These are phyloP conservation scores for Cytospora mali DNA, from an alignment of 2,329 filamentous ascomycete genomes.

Conservation along the genomic window DNA sequence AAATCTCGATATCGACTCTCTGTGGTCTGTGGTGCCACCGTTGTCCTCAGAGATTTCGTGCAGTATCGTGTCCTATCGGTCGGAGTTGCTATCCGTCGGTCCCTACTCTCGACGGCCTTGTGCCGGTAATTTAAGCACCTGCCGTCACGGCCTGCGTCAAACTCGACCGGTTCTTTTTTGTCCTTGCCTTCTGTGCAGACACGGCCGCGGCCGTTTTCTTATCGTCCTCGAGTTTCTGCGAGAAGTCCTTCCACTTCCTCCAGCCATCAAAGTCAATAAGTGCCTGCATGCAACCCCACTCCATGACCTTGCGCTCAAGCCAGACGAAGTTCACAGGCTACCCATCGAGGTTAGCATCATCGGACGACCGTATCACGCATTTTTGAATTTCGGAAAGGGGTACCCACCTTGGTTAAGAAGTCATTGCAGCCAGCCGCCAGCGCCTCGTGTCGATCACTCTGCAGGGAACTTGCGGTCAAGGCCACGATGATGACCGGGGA, in stretches of 20 bases:
- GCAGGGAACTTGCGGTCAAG: conserved; percentile 88
- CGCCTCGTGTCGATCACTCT: conserved; percentile 94
- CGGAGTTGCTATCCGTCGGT: neutral
- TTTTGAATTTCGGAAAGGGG: neutral
- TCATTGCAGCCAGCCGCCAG: conserved; percentile 96
- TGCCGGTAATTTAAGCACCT: conserved; percentile 6
- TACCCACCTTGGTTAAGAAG: conserved; percentile 88
- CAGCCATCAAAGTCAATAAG: conserved; percentile 98
- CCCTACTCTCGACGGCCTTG: neutral
- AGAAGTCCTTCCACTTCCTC: conserved; percentile 93
- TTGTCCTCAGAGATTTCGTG: neutral
- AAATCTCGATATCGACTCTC: neutral
- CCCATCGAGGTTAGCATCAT: conserved; percentile 27
- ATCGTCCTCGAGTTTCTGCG: conserved; percentile 42
- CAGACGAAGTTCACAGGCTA: conserved; percentile 97
- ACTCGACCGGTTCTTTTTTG: conserved; percentile 26
- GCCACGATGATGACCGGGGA: conserved; percentile 98
- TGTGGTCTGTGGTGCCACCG: neutral
- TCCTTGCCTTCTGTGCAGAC: conserved; percentile 25
- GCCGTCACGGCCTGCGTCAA: conserved; percentile 23
- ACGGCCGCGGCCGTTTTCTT: conserved; percentile 12
- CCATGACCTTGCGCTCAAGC: conserved; percentile 96
- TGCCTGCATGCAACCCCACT: conserved; percentile 99
- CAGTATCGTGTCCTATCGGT: neutral
- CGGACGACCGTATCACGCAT: conserved; percentile 14